Percentiles rank a stretch among this genome's conserved stretches.
Evolutionary conservation across 139 green algal genomes (phyloP).

Genomic region (Yamagishiella unicocca): DNA sequence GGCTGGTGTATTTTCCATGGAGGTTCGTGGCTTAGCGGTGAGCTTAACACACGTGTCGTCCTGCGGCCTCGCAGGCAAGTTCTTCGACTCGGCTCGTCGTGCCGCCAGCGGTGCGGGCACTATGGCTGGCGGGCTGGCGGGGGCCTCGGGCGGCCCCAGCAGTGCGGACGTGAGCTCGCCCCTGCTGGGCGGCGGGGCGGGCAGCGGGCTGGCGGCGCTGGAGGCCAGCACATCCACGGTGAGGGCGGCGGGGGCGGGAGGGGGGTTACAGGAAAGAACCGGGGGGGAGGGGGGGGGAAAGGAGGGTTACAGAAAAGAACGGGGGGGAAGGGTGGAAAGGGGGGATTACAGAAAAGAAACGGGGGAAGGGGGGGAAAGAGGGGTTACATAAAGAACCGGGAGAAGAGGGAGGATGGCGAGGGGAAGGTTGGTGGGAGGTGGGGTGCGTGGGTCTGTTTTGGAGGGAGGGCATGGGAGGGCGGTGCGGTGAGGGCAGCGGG

Average conservation of each 20-base stretch:
- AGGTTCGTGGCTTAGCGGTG: no score
- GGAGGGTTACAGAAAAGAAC: not conserved
- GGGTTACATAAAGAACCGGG: no score
- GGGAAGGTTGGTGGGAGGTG: no score
- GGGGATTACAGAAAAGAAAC: no score
- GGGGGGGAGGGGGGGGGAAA: not conserved
- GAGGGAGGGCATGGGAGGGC: no score
- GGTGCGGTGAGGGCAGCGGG: no score
- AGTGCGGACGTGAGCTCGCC: slow-evolving; percentile 30
- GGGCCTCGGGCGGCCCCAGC: not conserved
- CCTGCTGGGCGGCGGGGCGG: slow-evolving; percentile 21
- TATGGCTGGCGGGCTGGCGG: not conserved
- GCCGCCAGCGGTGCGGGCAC: slow-evolving; percentile 27
- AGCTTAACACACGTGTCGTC: not conserved
- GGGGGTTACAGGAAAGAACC: not conserved
- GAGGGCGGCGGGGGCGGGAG: not conserved
- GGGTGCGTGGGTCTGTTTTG: no score
- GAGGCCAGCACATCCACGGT: slow-evolving; percentile 5
- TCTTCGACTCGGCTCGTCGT: slow-evolving; percentile 88
- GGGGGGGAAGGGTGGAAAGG: not conserved
- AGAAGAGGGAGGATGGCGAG: no score
- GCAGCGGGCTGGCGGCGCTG: slow-evolving; percentile 4
- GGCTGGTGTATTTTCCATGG: no score
- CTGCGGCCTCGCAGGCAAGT: slow-evolving; percentile 57
- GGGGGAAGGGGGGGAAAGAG: no score